These are phyloP conservation scores for Aspergillus viridinutans DNA, from an alignment of 2,329 filamentous ascomycete species.

Conservation along the genomic window DNA sequence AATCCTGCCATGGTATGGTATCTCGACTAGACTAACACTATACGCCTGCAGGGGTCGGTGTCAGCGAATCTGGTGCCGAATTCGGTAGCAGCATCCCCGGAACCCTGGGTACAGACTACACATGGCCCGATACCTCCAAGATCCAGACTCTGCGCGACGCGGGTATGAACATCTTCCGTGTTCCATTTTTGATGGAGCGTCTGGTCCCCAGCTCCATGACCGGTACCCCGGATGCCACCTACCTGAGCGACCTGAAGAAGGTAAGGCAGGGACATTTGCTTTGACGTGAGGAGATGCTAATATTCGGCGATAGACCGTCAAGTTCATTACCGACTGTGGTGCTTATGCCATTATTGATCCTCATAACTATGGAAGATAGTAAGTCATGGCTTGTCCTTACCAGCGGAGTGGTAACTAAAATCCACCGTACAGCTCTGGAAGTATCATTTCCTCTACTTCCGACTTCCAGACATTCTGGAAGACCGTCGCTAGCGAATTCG, in stretches of 20 bases:
- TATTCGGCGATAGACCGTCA: conserved; percentile 23
- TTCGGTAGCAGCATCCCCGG: conserved; percentile 60
- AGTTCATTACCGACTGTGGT: conserved; percentile 42
- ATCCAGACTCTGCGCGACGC: conserved; percentile 49
- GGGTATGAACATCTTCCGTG: conserved; percentile 58
- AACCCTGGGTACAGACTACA: conserved; percentile 55
- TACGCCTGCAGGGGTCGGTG: conserved; percentile 36
- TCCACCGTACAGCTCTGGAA: conserved; percentile 11
- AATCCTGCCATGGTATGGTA: not conserved
- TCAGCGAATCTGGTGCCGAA: conserved; percentile 59
- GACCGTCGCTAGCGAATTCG: conserved; percentile 53
- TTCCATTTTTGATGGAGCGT: conserved; percentile 55
- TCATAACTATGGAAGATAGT: conserved; percentile 55
- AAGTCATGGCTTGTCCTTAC: conserved; percentile 1
- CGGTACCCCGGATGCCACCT: conserved; percentile 38
- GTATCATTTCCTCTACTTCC: conserved; percentile 37
- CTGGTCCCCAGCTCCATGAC: conserved; percentile 45
- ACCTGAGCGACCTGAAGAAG: conserved; percentile 40
- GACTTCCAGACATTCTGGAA: conserved; percentile 57
- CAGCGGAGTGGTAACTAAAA: not conserved
- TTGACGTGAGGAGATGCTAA: not conserved
- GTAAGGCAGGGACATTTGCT: conserved; percentile 6
- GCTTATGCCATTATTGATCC: conserved; percentile 55
- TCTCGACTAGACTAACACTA: not conserved
- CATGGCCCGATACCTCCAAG: conserved; percentile 53